phyloP scores from a whole-genome alignment of 495 filamentous ascomycete genomes.

The Mytilinidion resinicola region DNA sequence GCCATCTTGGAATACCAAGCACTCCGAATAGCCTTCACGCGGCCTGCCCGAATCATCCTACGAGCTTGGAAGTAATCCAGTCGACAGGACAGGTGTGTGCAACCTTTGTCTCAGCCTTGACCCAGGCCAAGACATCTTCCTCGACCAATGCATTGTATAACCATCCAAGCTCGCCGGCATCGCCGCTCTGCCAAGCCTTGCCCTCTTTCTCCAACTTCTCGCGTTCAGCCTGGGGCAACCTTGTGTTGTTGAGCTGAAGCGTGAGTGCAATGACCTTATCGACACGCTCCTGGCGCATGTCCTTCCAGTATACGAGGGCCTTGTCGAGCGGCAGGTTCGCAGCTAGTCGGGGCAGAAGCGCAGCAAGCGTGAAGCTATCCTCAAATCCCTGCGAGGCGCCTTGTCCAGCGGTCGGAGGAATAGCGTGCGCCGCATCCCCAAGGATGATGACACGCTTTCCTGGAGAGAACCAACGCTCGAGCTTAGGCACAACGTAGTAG shows the following conservation, averaged over 20 bases:
- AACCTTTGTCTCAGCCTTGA: neutral
- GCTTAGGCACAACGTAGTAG: slow-evolving; percentile 29
- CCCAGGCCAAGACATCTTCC: neutral
- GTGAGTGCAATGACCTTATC: slow-evolving; percentile 35
- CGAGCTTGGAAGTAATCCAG: neutral
- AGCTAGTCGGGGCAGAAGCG: slow-evolving; percentile 3
- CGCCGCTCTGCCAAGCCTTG: neutral
- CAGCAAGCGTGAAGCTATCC: slow-evolving; percentile 6
- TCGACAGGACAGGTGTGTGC: neutral
- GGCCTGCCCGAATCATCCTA: neutral
- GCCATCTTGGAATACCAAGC: no score
- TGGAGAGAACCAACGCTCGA: neutral
- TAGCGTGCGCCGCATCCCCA: slow-evolving; percentile 10
- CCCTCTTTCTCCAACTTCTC: slow-evolving; percentile 1
- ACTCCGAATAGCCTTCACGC: neutral
- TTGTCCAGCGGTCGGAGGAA: slow-evolving; percentile 8
- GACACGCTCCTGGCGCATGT: slow-evolving; percentile 31
- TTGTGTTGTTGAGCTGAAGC: slow-evolving; percentile 32
- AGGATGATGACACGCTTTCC: slow-evolving; percentile 4
- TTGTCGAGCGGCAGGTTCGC: slow-evolving; percentile 2
- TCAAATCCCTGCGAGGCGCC: slow-evolving; percentile 14
- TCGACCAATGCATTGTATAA: slow-evolving; percentile 4
- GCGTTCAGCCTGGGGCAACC: slow-evolving; percentile 33
- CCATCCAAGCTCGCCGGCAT: slow-evolving; percentile 3
- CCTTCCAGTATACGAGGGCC: slow-evolving; percentile 32